Evolutionary conservation across 225 moss, liverwort and hornwort species (phyloP).

Genomic region (Sphagnum contortum): DNA sequence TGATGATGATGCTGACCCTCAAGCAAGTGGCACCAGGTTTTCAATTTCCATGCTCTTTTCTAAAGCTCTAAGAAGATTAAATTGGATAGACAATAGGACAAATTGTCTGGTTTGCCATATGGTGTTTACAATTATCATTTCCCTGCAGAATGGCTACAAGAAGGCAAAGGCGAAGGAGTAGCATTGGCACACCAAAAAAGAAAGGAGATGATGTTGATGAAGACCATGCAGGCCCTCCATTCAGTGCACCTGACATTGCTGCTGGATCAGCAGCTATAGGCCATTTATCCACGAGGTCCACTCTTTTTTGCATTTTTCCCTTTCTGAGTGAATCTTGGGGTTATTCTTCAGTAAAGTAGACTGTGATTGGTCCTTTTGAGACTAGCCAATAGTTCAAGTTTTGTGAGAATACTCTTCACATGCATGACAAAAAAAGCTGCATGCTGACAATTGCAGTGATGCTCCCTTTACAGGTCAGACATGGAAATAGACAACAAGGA

Average conservation of each 20-base stretch:
- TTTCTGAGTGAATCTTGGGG: too few relatives aligned
- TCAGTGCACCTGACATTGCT: conserved; percentile 16
- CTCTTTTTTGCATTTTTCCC: background rate
- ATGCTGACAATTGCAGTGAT: too few relatives aligned
- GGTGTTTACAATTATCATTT: too few relatives aligned
- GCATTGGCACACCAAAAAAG: conserved; percentile 20
- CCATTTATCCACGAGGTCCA: conserved; percentile 7
- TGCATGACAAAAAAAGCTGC: too few relatives aligned
- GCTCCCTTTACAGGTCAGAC: too few relatives aligned
- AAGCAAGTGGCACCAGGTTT: conserved; percentile 29
- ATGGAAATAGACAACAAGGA: conserved; percentile 5
- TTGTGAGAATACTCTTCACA: too few relatives aligned
- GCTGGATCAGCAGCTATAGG: conserved; percentile 5
- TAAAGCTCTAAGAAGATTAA: too few relatives aligned
- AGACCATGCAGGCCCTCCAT: conserved; percentile 14
- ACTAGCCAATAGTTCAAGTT: too few relatives aligned
- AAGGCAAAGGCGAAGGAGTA: conserved; percentile 34
- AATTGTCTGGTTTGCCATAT: too few relatives aligned
- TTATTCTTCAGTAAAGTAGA: too few relatives aligned
- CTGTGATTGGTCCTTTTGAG: too few relatives aligned
- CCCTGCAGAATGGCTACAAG: conserved; percentile 17
- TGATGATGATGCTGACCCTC: conserved; percentile 18
- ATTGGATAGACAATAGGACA: too few relatives aligned
- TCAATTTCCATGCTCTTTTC: background rate
- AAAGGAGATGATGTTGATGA: conserved; percentile 11